phyloP scores from a whole-genome alignment of 305 asterid genomes.

The Fraxinus nigra region DNA sequence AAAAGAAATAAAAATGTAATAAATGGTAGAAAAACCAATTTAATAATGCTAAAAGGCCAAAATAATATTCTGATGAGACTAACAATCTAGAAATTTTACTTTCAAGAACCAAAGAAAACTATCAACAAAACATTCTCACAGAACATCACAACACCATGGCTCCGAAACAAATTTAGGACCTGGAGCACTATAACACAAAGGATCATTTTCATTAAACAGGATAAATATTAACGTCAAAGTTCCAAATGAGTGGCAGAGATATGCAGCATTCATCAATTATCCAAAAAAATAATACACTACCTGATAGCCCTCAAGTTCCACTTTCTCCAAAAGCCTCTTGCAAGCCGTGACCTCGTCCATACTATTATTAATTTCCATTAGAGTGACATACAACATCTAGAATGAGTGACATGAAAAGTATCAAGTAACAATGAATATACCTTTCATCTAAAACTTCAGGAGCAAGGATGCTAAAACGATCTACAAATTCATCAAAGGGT shows the following conservation, averaged over 20 bases:
- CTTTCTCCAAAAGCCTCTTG: conserved; percentile 89
- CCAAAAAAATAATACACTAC: conserved; percentile 32
- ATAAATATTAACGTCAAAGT: neutral
- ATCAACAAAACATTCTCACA: neutral
- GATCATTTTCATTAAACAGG: neutral
- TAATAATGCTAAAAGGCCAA: neutral
- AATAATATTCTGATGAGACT: neutral
- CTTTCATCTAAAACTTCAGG: conserved; percentile 86
- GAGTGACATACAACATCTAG: conserved; percentile 22
- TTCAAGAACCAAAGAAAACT: neutral
- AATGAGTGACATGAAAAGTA: conserved; percentile 6
- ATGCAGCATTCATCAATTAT: neutral
- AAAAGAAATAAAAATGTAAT: neutral
- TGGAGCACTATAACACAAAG: neutral
- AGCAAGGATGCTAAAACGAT: conserved; percentile 89
- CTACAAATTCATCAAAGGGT: conserved; percentile 82
- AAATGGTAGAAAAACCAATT: neutral
- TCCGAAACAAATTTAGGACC: neutral
- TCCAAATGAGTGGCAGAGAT: neutral
- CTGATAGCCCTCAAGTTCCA: conserved; percentile 95
- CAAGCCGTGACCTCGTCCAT: conserved; percentile 90
- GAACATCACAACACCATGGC: neutral
- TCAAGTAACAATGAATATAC: conserved; percentile 36
- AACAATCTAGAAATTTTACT: neutral
- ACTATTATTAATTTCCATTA: conserved; percentile 43